Evolutionary conservation across 2,329 filamentous ascomycete species (phyloP).

Genomic region (Alternaria infectoria): DNA sequence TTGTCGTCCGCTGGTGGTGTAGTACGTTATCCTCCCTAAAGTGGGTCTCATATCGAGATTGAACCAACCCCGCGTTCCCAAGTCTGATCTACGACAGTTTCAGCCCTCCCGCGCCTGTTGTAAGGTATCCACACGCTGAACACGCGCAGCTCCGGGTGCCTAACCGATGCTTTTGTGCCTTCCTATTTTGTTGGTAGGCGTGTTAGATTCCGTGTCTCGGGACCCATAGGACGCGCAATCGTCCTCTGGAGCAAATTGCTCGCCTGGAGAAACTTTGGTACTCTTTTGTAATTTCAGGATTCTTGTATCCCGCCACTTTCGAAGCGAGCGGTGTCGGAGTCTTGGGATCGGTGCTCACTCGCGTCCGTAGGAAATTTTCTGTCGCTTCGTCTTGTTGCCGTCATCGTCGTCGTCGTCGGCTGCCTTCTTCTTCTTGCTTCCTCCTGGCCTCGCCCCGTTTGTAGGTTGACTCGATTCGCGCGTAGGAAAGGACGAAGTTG

Average conservation of each 20-base stretch:
- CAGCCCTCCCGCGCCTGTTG: constrained; percentile 3
- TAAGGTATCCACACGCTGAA: constrained; percentile 5
- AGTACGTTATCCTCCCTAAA: constrained; percentile 8
- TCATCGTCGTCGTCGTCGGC: constrained; percentile 55
- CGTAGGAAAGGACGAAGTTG: constrained; percentile 54
- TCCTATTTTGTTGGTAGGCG: constrained; percentile 23
- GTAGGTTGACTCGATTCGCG: constrained; percentile 55
- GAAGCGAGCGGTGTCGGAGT: background rate
- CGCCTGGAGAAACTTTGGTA: constrained; percentile 7
- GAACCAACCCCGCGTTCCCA: constrained; percentile 29
- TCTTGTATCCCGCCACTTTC: background rate
- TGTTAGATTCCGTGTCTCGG: constrained; percentile 18
- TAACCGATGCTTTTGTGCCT: constrained; percentile 19
- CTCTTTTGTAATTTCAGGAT: constrained; percentile 5
- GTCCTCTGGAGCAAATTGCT: constrained; percentile 10
- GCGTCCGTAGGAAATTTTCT: constrained; percentile 58
- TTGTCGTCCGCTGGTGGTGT: constrained; percentile 25
- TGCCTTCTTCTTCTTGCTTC: constrained; percentile 55
- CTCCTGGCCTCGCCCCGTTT: constrained; percentile 45
- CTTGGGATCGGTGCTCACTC: constrained; percentile 42
- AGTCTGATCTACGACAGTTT: constrained; percentile 16
- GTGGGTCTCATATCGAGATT: constrained; percentile 28
- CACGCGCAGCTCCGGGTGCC: constrained; percentile 7
- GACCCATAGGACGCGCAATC: constrained; percentile 37
- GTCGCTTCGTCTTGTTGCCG: constrained; percentile 55